A percentile compares a stretch with the other conserved stretches of the same genome.
Conservation (phyloP, 2,329 filamentous ascomycete genomes). For the Trichoderma endophyticum region DNA sequence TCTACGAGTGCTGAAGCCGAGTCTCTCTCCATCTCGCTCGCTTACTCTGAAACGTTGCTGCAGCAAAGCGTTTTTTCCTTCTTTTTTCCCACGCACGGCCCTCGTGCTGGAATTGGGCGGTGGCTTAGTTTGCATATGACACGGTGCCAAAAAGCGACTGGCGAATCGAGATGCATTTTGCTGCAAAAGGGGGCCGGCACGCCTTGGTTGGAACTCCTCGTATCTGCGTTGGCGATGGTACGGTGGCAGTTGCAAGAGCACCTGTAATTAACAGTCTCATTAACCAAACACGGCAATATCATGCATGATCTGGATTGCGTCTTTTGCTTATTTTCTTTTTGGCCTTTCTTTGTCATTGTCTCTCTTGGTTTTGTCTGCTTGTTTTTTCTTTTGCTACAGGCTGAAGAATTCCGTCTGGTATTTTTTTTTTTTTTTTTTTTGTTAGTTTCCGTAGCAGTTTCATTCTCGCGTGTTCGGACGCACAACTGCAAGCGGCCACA, state of each 20-base stretch:
- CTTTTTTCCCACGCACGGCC: background rate
- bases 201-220: background rate
- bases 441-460: background rate
- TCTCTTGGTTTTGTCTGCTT: background rate
- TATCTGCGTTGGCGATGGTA: background rate
- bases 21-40: background rate
- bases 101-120: background rate
- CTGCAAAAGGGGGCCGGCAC: conserved; percentile 7
- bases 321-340: background rate
- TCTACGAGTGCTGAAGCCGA: background rate
- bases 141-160: background rate
- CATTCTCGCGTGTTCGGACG: background rate
- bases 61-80: background rate
- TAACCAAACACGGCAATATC: conserved; percentile 4
- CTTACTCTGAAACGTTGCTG: background rate
- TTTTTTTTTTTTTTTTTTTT: background rate
- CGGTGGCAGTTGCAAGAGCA: background rate
- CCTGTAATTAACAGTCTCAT: background rate
- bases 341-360: background rate
- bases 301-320: background rate
- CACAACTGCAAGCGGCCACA: conserved; percentile 13
- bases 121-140: conserved; percentile 10
- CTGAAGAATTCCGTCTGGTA: background rate
- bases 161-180: conserved; percentile 12
- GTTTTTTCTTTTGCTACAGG: background rate